Conservation (phyloP, 2,329 filamentous ascomycete genomes). For the Pseudogymnoascus sp. region DNA sequence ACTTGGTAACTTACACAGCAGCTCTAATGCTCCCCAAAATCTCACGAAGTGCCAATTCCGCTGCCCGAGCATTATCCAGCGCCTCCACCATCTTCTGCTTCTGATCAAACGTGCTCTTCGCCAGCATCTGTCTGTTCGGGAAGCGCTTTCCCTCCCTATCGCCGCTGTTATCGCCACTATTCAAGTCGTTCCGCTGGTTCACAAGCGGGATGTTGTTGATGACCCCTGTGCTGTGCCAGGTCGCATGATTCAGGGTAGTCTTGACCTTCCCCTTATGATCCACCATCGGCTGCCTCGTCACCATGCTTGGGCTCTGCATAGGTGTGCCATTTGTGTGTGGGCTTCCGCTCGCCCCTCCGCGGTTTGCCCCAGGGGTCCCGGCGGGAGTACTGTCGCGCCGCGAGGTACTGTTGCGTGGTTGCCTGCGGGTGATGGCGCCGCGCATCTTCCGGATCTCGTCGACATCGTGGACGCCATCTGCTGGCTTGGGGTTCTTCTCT, state of each 20-base stretch:
- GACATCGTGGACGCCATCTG: constrained; percentile 84
- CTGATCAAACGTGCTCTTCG: constrained; percentile 49
- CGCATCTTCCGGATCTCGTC: constrained; percentile 79
- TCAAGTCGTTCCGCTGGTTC: constrained; percentile 37
- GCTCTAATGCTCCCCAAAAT: constrained; percentile 73
- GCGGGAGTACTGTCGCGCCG: constrained; percentile 55
- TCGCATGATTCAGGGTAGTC: constrained; percentile 38
- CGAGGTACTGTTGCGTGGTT: constrained; percentile 54
- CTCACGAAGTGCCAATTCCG: constrained; percentile 78
- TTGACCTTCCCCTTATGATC: constrained; percentile 35
- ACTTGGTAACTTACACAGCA: constrained; percentile 55
- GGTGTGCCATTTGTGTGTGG: constrained; percentile 14
- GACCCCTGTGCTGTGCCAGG: constrained; percentile 70
- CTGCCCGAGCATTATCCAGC: constrained; percentile 69
- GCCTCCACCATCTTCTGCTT: constrained; percentile 60
- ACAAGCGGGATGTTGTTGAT: constrained; percentile 63
- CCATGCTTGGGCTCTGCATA: background rate
- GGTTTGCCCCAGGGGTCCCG: constrained; percentile 38
- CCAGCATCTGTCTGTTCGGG: constrained; percentile 43
- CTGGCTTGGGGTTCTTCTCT: constrained; percentile 79
- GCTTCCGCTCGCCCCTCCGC: constrained; percentile 18
- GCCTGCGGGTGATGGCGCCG: constrained; percentile 76
- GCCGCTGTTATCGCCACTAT: constrained; percentile 30
- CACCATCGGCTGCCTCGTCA: constrained; percentile 13
- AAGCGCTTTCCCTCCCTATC: constrained; percentile 28